Base-by-base conservation (phyloP, 768 basidiomycete genomes). In the Mycena leptocephala region DNA sequence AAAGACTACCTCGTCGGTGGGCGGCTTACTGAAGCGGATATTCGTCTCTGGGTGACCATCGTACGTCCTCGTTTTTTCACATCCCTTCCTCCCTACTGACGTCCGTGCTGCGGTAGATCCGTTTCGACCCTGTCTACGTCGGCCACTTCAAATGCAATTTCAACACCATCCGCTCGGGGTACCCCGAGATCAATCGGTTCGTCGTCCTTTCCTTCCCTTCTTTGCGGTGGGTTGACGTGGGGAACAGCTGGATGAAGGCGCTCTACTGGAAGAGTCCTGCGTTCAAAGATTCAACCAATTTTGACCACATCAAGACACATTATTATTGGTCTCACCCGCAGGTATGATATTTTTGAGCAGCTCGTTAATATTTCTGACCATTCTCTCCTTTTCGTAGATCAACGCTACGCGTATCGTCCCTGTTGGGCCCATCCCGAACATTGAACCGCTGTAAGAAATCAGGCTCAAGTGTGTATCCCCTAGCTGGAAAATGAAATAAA, bases 111-210 rank as follows among this genome's bases (percentile, higher is more conserved):
- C 14, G 14, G 59, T 24, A 96, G 95, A 86, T 96, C 75, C 95
- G 96, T 41, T 97, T 97, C 85, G 97, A 98, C 80, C 93, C 94
- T 1, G 97, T 95, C 20, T 99, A 99, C 84, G 90, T 94, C 59
- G 92, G 94, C 0, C 96, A 97, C 83, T 99, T 99, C 91, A 99
- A 99, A 80, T 97, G 96, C 87, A 97, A 98, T 88, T 83, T 96
- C 77, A 92, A 94, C 35, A 93, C 91, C 53, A 95, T 98, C 81
- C 95, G 97, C 28, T 87, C 93, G 80, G 95, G 95, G 8, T 99
- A 97, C 84, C 97, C 97, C 24, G 90, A 92, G 61, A 90, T 98
- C 62, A 91, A 99, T 85, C 82, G 82, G 92, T 91, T 69, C 56
- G 89, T 85, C 30, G 10, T 48, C n/a, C 28, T 32, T 5, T 11